Evolutionary conservation across 345 rosid genomes (phyloP), one percentile per base, ranked within the genome.

Genomic region (Corymbia maculata): DNA sequence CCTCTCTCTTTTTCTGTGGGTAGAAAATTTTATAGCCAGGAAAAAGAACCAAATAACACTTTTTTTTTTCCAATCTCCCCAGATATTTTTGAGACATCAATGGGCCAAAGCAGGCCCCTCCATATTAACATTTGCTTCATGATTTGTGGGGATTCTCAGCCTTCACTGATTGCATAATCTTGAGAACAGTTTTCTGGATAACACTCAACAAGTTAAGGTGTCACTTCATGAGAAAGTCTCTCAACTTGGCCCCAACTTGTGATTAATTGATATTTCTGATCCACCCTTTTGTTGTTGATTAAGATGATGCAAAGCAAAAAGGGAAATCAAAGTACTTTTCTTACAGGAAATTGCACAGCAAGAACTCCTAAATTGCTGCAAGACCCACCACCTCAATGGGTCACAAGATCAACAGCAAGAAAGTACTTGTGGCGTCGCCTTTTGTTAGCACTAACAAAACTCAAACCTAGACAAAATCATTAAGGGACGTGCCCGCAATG

Each of bases 31-130:
- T 44, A 36, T 21, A 17, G 5, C 47, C 24, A 19, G 49, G 6
- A 75, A 36, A 36, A 1, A 75, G 13, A 75, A 75, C 26, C 49
- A 36, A 19, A 75, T 42, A 9, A 42, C 49, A 22, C 82, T 17
- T 75, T 17, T 36, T 36, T 3, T 5, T 36, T 36, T 3, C 3
- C 0, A 0, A 68, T 36, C 26, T 70, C 47, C 80, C 22, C 80
- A 9, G 24, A 70, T 70, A 70, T 70, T 9, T 42, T 11, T 10
- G 49, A 22, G 82, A 75, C 82, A 75, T 36, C 24, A 42, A 75
- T 75, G 82, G 82, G 47, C 82, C 49, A 42, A 75, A 75, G 3
- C 49, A 44, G 82, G 49, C 8, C 82, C 28, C 14, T 36, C 26
- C 82, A 17, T 21, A 36, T 36, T 42, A 19, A 24, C 82, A 75